phyloP scores from a whole-genome alignment of 345 rosid genomes.

The Firmiana major region DNA sequence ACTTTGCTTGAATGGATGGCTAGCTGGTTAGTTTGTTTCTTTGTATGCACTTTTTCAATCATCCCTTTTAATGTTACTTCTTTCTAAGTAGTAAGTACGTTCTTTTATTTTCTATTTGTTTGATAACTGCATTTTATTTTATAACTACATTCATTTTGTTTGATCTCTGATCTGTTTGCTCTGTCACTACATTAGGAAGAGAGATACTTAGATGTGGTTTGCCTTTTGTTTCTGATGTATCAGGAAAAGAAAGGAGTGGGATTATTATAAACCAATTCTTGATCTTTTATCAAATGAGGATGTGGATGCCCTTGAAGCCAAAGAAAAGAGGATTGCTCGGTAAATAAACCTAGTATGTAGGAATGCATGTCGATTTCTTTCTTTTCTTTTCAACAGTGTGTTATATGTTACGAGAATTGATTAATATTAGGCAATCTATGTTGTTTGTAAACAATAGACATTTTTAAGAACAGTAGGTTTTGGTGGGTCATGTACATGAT shows the following conservation, averaged over 20 bases:
- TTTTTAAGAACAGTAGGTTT: neutral
- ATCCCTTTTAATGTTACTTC: neutral
- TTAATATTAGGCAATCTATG: neutral
- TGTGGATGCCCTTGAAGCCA: slow-evolving; percentile 79
- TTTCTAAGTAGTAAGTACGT: neutral
- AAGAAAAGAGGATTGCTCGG: slow-evolving; percentile 59
- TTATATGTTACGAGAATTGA: neutral
- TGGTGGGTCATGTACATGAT: neutral
- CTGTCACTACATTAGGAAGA: neutral
- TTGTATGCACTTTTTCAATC: neutral
- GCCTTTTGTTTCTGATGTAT: slow-evolving; percentile 12
- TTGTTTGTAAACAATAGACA: neutral
- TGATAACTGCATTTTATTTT: neutral
- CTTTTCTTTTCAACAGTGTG: neutral
- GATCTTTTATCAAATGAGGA: slow-evolving; percentile 80
- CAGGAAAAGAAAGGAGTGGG: slow-evolving; percentile 98
- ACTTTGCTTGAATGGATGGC: neutral
- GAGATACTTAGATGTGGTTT: neutral
- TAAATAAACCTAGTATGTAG: slow-evolving; percentile 18
- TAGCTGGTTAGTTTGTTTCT: neutral
- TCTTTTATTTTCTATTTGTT: neutral
- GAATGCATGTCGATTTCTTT: neutral
- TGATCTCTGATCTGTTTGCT: neutral
- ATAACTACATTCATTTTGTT: neutral
- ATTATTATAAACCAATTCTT: slow-evolving; percentile 68